Evolutionary conservation across 306 rosid species (phyloP).

Genomic region (Corylus avellana): DNA sequence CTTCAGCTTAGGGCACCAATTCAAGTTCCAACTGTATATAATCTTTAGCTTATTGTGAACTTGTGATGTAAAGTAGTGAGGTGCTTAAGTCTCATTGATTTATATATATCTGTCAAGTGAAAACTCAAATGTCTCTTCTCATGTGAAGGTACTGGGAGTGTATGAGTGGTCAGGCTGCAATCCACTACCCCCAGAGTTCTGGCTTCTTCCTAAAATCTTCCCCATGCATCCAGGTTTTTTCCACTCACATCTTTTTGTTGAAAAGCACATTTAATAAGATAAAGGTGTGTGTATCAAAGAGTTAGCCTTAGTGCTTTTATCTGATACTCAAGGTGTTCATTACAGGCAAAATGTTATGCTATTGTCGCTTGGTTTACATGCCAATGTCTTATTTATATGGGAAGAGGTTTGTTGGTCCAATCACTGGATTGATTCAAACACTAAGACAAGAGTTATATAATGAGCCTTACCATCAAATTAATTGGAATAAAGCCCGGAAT

Average conservation of each 20-base stretch:
- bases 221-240: conserved; percentile 68
- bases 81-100: background rate
- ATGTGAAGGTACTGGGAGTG: conserved; percentile 49
- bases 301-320: too few species aligned
- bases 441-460: conserved; percentile 48
- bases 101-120: background rate
- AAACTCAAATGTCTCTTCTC: background rate
- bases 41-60: too few species aligned
- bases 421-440: conserved; percentile 41
- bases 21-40: too few species aligned
- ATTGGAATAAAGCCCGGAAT: conserved; percentile 49
- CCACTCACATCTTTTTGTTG: background rate
- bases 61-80: too few species aligned
- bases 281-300: too few species aligned
- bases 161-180: conserved; percentile 78
- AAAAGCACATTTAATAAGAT: background rate
- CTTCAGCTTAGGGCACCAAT: too few species aligned
- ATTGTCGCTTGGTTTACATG: conserved; percentile 72
- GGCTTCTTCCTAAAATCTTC: conserved; percentile 53
- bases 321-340: background rate
- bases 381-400: conserved; percentile 80
- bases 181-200: conserved; percentile 76
- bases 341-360: conserved; percentile 65
- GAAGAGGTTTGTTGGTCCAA: conserved; percentile 62
- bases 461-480: conserved; percentile 43